These are phyloP conservation scores for Millerozyma miso DNA, from an alignment of 805 yeast genomes.

Conservation along the genomic window DNA sequence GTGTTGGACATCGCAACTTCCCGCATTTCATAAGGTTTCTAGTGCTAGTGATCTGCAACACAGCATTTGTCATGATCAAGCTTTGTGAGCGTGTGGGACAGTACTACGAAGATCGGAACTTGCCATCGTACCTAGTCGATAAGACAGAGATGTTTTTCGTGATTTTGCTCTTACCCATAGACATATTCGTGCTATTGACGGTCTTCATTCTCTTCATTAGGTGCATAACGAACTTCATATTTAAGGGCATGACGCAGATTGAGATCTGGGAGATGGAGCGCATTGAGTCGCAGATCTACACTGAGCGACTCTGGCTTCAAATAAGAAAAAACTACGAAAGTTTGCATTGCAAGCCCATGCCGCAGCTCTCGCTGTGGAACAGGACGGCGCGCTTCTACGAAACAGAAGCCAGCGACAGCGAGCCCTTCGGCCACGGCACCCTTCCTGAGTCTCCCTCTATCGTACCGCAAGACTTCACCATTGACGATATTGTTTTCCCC, in stretches of 20 bases:
- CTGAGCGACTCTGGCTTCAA: constrained; percentile 50
- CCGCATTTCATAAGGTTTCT: constrained; percentile 80
- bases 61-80: constrained; percentile 43
- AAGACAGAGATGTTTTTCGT: constrained; percentile 52
- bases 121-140: constrained; percentile 55
- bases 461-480: constrained; percentile 39
- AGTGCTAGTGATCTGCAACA: constrained; percentile 55
- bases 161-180: constrained; percentile 50
- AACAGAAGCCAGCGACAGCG: constrained; percentile 3
- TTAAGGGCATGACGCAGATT: constrained; percentile 78
- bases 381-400: constrained; percentile 14
- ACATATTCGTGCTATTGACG: constrained; percentile 56
- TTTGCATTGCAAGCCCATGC: constrained; percentile 40
- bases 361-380: constrained; percentile 47
- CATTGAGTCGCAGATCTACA: constrained; percentile 58
- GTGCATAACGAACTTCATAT: constrained; percentile 50
- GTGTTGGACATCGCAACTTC: constrained; percentile 75
- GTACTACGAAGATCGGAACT: constrained; percentile 45
- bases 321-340: constrained; percentile 41
- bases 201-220: constrained; percentile 58
- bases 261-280: constrained; percentile 92
- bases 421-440: background rate
- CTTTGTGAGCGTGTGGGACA: constrained; percentile 35
- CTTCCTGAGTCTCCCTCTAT: constrained; percentile 3
- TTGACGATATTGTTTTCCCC: constrained; percentile 76